A percentile compares a stretch with the other conserved stretches of the same genome.
These are phyloP conservation scores for Punica granatum DNA, from an alignment of 345 rosid species.

Conservation along the genomic window DNA sequence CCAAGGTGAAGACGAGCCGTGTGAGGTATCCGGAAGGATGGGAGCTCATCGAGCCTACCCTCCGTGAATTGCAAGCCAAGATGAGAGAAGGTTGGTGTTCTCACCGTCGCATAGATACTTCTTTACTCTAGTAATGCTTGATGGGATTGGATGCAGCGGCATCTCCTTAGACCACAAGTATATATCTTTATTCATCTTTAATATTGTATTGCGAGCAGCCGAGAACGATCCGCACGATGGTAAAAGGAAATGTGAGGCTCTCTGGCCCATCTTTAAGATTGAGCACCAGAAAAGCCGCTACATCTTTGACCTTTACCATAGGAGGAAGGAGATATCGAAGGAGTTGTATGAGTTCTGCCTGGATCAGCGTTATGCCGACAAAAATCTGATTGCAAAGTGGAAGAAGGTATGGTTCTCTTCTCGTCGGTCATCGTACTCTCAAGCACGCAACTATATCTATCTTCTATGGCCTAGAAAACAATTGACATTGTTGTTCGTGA, in stretches of 20 bases:
- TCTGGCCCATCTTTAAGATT: constrained; percentile 77
- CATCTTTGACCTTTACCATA: constrained; percentile 53
- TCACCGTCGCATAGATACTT: background rate
- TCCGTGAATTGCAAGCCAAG: constrained; percentile 51
- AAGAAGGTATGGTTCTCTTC: constrained; percentile 34
- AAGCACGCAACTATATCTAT: background rate
- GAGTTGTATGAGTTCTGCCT: constrained; percentile 70
- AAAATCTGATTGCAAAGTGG: constrained; percentile 65
- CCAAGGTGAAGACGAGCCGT: constrained; percentile 67
- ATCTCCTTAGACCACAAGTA: background rate
- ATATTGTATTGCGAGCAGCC: constrained; percentile 30
- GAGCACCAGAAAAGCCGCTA: constrained; percentile 73
- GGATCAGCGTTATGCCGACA: constrained; percentile 66
- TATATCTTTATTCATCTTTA: background rate
- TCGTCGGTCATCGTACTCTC: background rate
- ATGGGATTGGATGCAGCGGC: background rate
- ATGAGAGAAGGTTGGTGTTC: constrained; percentile 64
- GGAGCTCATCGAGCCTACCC: constrained; percentile 80
- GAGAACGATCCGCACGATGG: constrained; percentile 76
- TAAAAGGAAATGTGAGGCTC: constrained; percentile 67
- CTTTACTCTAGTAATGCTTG: background rate
- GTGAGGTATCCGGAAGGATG: constrained; percentile 67
- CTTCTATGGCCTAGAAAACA: background rate
- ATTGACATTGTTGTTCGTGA: background rate
- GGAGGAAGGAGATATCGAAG: constrained; percentile 61